Conservation (phyloP, 164 flowering plant species). For the Euptelea pleiosperma region DNA sequence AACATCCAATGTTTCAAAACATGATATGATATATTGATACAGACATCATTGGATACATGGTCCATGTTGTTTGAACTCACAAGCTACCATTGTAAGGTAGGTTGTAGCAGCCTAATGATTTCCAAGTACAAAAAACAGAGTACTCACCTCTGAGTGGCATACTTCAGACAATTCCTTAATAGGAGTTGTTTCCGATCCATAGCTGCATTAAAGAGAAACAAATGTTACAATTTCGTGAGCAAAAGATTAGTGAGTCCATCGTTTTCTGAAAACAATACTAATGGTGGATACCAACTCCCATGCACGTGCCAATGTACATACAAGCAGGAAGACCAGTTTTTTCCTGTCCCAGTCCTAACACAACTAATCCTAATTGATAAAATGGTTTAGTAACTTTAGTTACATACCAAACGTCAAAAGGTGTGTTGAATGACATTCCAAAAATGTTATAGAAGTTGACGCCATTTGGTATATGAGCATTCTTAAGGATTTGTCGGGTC, state of each 20-base stretch:
- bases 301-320: neutral
- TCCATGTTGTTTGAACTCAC: neutral
- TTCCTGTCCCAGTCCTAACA: neutral
- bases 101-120: neutral
- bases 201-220: slow-evolving; percentile 42
- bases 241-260: neutral
- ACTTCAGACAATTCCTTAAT: slow-evolving; percentile 60
- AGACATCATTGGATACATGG: neutral
- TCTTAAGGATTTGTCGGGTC: slow-evolving; percentile 62
- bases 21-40: neutral
- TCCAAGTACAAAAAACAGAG: neutral
- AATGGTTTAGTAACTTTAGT: slow-evolving; percentile 17
- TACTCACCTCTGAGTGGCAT: slow-evolving; percentile 70
- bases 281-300: neutral
- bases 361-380: neutral
- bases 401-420: slow-evolving; percentile 85
- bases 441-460: slow-evolving; percentile 74
- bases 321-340: neutral
- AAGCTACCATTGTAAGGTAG: too few relatives aligned
- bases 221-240: neutral
- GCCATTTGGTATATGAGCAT: slow-evolving; percentile 63
- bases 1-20: too few relatives aligned
- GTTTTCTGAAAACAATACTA: neutral
- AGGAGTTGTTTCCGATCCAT: slow-evolving; percentile 72
- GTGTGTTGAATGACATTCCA: slow-evolving; percentile 78